Base-by-base conservation (phyloP, 2,329 filamentous ascomycete species). In the Epichloe sylvatica region DNA sequence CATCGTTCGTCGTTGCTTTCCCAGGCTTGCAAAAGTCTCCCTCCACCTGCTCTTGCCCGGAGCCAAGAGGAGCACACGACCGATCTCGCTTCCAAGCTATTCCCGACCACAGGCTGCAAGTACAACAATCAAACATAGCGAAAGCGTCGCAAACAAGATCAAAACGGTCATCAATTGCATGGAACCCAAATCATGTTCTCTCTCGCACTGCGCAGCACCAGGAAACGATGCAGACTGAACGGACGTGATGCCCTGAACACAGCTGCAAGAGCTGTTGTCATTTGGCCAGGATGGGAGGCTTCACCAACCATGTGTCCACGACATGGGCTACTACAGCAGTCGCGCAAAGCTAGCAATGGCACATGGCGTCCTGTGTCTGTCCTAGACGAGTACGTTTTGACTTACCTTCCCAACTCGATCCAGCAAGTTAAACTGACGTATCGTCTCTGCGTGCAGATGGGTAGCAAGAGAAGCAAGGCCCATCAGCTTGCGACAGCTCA, bases 401-500 rank as follows among this genome's bases (percentile, higher is more conserved):
- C 34, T 39, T 30, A 5, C 0, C 25, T 30, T 15, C 13, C 25
- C 15, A 43, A 8, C 13, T 9, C 30, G 13, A 43, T 30, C 41
- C 23, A 46, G 25, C 15, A 38, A n/a, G n/a, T 37, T 41, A 35
- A 47, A 42, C 55, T 56, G 43, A 54, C 47, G 11, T 2, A 46
- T 48, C 12, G 7, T 36, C 33, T 45, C 35, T 53, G 21, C 23
- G 44, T 51, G 41, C 58, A 94, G 89, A 74, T 97, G 90, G 89
- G 91, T 96, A 47, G 83, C 86, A 55, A 86, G 84, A 60, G 88
- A 95, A 64, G 90, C 90, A 45, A 80, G 89, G 47, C 92, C 92
- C n/a, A 96, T 98, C 63, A 95, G 88, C 69, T 72, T 98, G 59
- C 85, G 92, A 51, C 92, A 97, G 69, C 78, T 98, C 60, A 97